Percentiles rank a stretch among this genome's conserved stretches.
phyloP scores from a whole-genome alignment of 2,329 filamentous ascomycete species.

The Cordyceps pruinosa region DNA sequence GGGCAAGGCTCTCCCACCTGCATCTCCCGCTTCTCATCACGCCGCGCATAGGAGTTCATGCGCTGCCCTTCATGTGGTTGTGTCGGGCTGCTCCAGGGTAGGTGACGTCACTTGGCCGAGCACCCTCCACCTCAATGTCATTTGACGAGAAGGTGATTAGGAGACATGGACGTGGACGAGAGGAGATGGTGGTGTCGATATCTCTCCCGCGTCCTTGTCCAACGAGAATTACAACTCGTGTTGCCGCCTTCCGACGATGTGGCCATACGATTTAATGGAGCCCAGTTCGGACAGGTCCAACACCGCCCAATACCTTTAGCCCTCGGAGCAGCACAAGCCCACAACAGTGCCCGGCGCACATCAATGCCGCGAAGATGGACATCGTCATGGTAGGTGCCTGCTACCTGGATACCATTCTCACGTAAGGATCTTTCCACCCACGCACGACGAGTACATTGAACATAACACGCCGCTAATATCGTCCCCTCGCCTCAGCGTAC shows the following conservation, averaged over 20 bases:
- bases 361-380: constrained; percentile 39
- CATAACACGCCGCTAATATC: not conserved
- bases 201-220: too few species aligned
- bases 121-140: too few species aligned
- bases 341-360: not conserved
- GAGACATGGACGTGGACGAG: not conserved
- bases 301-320: not conserved
- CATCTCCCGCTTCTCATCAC: too few species aligned
- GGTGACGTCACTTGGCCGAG: not conserved
- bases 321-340: not conserved
- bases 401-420: constrained; percentile 65
- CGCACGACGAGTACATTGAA: not conserved
- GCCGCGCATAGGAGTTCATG: too few species aligned
- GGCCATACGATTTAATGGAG: not conserved
- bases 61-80: not conserved
- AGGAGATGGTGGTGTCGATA: not conserved
- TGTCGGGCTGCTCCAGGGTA: not conserved
- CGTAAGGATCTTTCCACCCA: constrained; percentile 30
- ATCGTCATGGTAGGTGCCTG: constrained; percentile 60
- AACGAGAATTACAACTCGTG: not conserved
- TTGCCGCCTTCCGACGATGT: not conserved
- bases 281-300: not conserved
- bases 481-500: constrained; percentile 40
- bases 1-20: too few species aligned
- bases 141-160: not conserved